Evolutionary conservation across 1,139 yeast genomes (phyloP).

Genomic region (Candida labiduridarum): DNA sequence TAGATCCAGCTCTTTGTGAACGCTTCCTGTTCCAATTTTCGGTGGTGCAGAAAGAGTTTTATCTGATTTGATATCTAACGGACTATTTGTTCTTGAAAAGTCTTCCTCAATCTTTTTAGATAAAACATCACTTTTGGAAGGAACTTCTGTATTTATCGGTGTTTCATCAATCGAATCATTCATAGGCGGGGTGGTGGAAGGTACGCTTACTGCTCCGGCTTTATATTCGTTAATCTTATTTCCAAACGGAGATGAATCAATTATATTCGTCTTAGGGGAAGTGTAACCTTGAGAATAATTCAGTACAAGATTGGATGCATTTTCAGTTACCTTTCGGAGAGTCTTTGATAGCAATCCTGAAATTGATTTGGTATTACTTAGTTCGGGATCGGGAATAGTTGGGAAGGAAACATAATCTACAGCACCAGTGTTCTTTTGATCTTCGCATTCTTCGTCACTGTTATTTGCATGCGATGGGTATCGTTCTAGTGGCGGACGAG

Average conservation of each 20-base stretch:
- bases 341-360: constrained; percentile 41
- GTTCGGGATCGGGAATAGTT: constrained; percentile 47
- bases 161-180: constrained; percentile 9
- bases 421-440: background rate
- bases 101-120: background rate
- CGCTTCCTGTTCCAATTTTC: background rate
- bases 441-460: constrained; percentile 18
- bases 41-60: background rate
- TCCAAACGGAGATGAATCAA: constrained; percentile 4
- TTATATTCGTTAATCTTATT: background rate
- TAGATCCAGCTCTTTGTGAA: background rate
- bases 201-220: background rate
- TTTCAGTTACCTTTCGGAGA: constrained; percentile 47
- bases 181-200: background rate
- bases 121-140: background rate
- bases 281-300: constrained; percentile 23
- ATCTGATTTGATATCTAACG: constrained; percentile 1
- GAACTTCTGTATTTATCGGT: background rate
- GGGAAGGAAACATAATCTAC: constrained; percentile 48
- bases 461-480: constrained; percentile 15
- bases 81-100: constrained; percentile 4
- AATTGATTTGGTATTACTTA: constrained; percentile 32
- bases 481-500: constrained; percentile 4
- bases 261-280: constrained; percentile 3
- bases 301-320: constrained; percentile 44